Evolutionary conservation across 768 basidiomycete species (phyloP), one percentile per base, ranked within the genome.

Genomic region (Naganishia vaughanmartiniae): DNA sequence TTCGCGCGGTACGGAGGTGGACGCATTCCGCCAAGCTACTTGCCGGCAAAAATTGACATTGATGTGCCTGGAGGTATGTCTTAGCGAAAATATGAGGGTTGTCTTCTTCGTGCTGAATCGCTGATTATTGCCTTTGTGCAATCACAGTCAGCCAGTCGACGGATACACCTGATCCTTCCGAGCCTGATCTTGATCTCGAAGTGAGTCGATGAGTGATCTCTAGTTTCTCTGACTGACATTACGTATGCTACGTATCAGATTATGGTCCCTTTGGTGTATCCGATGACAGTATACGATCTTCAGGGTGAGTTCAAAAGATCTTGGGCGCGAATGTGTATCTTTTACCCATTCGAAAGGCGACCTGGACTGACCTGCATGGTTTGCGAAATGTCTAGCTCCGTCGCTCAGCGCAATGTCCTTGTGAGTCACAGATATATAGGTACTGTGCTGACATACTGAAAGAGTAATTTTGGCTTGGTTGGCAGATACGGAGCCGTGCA

Each of bases 131-230:
- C 17, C 17, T 46, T 46, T 19, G 14, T 21, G 5, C 46, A 5
- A 46, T 10, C 5, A 15, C 46, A 63, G 60, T 63, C 12, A 45
- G 19, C 7, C 60, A 63, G 28, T 63, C 60, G 14, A 63, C 60
- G n/a, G 60, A 42, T 26, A 24, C 39, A 7, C 60, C 60, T 26
- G 30, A 63, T 36, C 60, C 39, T 24, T 63, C 60, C 4, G 60
- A 63, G 42, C 60, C 60, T n/a, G 60, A 63, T 63, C 33, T 63
- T 14, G 60, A 63, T 63, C 60, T 63, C 42, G 60, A 63, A 26
- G 60, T 63, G 17, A 2, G 60, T 19, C n/a, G 28, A 55, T 19
- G 6, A 57, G 57, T 24, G 21, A 33, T 30, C n/a, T 55, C 6
- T 10, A 7, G 31, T 17, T 57, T 28, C 19, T 34, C n/a, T 12